phyloP scores from a whole-genome alignment of 495 filamentous ascomycete species.

The Schizothecium vesticola region DNA sequence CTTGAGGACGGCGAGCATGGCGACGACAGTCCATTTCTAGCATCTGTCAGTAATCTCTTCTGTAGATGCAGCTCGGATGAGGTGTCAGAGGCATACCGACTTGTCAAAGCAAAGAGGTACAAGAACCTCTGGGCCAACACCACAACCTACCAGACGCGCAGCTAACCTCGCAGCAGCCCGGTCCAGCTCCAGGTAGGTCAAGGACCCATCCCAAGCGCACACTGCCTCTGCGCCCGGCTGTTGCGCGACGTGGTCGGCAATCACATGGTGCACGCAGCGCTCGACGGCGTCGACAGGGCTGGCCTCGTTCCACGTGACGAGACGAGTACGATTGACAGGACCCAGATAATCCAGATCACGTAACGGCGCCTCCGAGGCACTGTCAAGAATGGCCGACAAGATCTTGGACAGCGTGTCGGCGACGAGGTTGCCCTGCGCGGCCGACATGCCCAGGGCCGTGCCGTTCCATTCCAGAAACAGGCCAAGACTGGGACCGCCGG shows the following conservation, averaged over 20 bases:
- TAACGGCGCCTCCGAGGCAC: slow-evolving; percentile 5
- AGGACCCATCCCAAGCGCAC: slow-evolving; percentile 48
- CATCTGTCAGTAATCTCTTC: neutral
- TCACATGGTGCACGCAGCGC: slow-evolving; percentile 25
- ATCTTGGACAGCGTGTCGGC: slow-evolving; percentile 20
- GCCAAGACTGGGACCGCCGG: slow-evolving; percentile 1
- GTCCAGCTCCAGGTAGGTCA: slow-evolving; percentile 50
- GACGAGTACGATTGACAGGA: slow-evolving; percentile 13
- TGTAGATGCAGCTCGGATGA: neutral
- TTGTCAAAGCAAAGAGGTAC: slow-evolving; percentile 56
- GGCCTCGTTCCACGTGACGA: slow-evolving; percentile 18
- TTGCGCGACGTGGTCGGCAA: slow-evolving; percentile 15
- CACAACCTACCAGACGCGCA: slow-evolving; percentile 34
- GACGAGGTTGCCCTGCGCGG: slow-evolving; percentile 15
- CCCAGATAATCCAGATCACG: slow-evolving; percentile 14
- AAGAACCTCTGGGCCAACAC: slow-evolving; percentile 46
- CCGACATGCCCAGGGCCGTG: slow-evolving; percentile 9
- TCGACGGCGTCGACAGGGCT: slow-evolving; percentile 13
- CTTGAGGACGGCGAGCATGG: slow-evolving; percentile 51
- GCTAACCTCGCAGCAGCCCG: slow-evolving; percentile 40
- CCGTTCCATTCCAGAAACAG: slow-evolving; percentile 22
- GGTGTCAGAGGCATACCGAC: slow-evolving; percentile 38
- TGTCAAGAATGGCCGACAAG: slow-evolving; percentile 12
- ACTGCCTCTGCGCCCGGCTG: slow-evolving; percentile 21
- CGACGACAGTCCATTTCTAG: slow-evolving; percentile 45